Conservation (phyloP, 2,329 filamentous ascomycete species). For the Clarireedia homoeocarpa region DNA sequence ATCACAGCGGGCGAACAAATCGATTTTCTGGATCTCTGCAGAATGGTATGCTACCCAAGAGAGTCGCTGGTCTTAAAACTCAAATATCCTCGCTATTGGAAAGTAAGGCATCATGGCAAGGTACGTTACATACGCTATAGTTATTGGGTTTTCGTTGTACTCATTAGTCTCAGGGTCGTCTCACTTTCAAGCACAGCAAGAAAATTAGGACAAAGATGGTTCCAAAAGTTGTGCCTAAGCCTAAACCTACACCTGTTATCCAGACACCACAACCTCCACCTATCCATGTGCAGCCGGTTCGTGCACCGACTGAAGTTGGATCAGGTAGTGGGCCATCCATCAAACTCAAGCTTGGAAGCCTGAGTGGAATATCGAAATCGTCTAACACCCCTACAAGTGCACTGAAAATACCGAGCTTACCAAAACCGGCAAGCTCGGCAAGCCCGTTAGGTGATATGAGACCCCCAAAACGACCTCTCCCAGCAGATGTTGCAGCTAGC, state of each 20-base stretch:
- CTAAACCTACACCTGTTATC: slow-evolving; percentile 2
- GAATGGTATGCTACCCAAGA: slow-evolving; percentile 42
- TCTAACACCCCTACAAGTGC: neutral
- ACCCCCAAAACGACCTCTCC: slow-evolving; percentile 20
- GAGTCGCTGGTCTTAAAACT: slow-evolving; percentile 39
- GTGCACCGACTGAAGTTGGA: neutral
- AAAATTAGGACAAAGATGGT: slow-evolving; percentile 23
- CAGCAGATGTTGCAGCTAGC: slow-evolving; percentile 9
- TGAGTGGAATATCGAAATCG: neutral
- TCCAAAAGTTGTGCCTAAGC: neutral
- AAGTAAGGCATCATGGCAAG: slow-evolving; percentile 31
- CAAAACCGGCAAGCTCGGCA: slow-evolving; percentile 1
- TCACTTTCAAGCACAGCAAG: slow-evolving; percentile 24
- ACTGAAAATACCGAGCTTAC: neutral
- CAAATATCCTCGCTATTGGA: slow-evolving; percentile 41
- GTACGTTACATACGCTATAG: slow-evolving; percentile 19
- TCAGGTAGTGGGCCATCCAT: neutral
- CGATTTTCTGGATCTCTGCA: slow-evolving; percentile 44
- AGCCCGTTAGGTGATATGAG: slow-evolving; percentile 12
- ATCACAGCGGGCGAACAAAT: slow-evolving; percentile 41
- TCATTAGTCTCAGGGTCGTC: slow-evolving; percentile 19
- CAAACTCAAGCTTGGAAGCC: slow-evolving; percentile 1
- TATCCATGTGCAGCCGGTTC: neutral
- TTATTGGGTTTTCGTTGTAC: slow-evolving; percentile 2
- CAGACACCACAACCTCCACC: neutral